Base-by-base conservation (phyloP, 2,329 filamentous ascomycete genomes). In the Dactylellina leptospora region DNA sequence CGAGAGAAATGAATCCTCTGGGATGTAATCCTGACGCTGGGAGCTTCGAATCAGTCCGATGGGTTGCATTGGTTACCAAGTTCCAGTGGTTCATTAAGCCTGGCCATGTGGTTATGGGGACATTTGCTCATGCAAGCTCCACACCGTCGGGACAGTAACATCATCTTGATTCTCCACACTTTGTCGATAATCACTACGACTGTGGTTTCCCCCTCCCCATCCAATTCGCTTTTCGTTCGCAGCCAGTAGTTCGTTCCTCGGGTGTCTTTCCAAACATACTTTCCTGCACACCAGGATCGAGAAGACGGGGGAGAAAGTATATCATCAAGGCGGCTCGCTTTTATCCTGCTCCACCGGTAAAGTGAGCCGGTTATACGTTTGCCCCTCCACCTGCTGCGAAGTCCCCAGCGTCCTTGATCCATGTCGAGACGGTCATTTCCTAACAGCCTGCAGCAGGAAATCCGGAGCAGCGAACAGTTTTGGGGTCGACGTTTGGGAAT, bases 51-150 rank as follows among this genome's bases (percentile, higher is more conserved):
- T 58, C 18, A n/a, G n/a, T n/a, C n/a, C n/a, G 8, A 55, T 38
- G 59, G 59, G 68, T 72, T 72, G 59, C 59, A 72, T 72, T 60
- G 50, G 54, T 45, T 58, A 68, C 54, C 62, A 68, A 66, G 61
- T 66, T 66, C 51, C 51, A 51, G 28, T 42, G 30, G 36, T 66
- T 22, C 40, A n/a, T 40, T 40, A 11, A 40, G 36, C 44, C 20
- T 55, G 23, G 51, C 51, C 51, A 56, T 56, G 53, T 56, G 53
- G 51, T 66, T 66, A 66, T 56, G 61, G 61, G 54, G 51, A 50
- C 59, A 30, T 47, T 38, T 36, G 20, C 51, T 54, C 18, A 18
- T 16, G 4, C 51, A 40, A 64, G 68, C 68, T 71, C 66, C 66
- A 72, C 54, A 64, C 30, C 40, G 42, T 64, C 68, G 68, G 68